These are phyloP conservation scores for Arthrobotrys megalospora DNA, from an alignment of 2,329 filamentous ascomycete genomes.

Conservation along the genomic window DNA sequence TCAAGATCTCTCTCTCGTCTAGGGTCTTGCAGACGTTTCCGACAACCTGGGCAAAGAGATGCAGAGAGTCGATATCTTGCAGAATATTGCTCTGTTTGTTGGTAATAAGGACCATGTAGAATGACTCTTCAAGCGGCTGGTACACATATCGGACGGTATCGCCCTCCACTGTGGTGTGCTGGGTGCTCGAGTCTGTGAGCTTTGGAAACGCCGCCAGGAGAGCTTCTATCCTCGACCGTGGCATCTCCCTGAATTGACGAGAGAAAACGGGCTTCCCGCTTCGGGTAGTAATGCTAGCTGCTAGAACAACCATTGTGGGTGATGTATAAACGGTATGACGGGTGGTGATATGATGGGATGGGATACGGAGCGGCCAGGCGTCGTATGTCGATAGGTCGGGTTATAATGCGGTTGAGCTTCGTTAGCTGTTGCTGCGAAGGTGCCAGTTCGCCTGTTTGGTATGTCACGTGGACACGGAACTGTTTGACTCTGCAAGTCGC, in stretches of 20 bases:
- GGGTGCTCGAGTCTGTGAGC: slow-evolving; percentile 92
- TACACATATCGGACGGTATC: slow-evolving; percentile 99
- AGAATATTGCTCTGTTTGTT: slow-evolving; percentile 99
- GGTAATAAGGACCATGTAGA: slow-evolving; percentile 99
- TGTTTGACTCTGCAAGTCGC: slow-evolving; percentile 33
- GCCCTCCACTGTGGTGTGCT: slow-evolving; percentile 98
- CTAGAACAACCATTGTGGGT: slow-evolving; percentile 82
- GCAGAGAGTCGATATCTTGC: slow-evolving; percentile 98
- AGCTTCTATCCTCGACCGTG: slow-evolving; percentile 94
- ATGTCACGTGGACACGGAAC: slow-evolving; percentile 32
- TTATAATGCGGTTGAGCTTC: slow-evolving; percentile 10
- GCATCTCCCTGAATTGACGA: slow-evolving; percentile 97
- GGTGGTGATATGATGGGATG: slow-evolving; percentile 25
- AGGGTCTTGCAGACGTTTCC: slow-evolving; percentile 95
- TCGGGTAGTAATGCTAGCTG: slow-evolving; percentile 97
- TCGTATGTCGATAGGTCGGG: slow-evolving; percentile 35
- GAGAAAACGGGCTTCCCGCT: slow-evolving; percentile 98
- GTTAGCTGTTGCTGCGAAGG: slow-evolving; percentile 43
- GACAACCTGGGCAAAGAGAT: slow-evolving; percentile 97
- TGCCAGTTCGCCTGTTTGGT: slow-evolving; percentile 61
- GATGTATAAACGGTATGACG: slow-evolving; percentile 3
- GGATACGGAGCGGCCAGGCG: slow-evolving; percentile 30
- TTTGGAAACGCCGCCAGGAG: slow-evolving; percentile 98
- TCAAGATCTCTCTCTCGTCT: slow-evolving; percentile 94
- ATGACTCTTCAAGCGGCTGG: slow-evolving; percentile 91